Evolutionary conservation across 2,329 filamentous ascomycete species (phyloP).

Genomic region (Aspergillus brasiliensis): DNA sequence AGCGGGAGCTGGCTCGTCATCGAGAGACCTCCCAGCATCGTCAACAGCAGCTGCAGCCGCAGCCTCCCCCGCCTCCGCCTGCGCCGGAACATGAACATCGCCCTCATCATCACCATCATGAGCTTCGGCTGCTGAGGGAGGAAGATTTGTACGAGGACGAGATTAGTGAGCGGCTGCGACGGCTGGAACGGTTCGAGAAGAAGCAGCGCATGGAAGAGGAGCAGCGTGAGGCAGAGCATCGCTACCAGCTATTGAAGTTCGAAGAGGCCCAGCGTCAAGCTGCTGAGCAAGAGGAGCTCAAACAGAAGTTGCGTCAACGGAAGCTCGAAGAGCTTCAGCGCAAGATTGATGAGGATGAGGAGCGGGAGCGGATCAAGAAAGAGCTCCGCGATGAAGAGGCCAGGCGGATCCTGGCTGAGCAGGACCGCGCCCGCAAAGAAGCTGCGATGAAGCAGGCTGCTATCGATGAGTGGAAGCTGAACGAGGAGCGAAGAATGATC

Average conservation of each 20-base stretch:
- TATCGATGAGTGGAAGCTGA: constrained; percentile 40
- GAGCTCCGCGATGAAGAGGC: constrained; percentile 48
- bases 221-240: constrained; percentile 19
- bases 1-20: constrained; percentile 34
- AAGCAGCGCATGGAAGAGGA: constrained; percentile 43
- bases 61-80: not conserved
- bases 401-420: constrained; percentile 39
- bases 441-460: constrained; percentile 44
- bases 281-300: constrained; percentile 36
- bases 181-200: constrained; percentile 40
- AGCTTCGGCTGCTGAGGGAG: constrained; percentile 32
- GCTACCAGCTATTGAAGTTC: constrained; percentile 17
- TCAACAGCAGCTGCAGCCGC: not conserved
- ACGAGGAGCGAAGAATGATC: constrained; percentile 31
- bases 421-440: constrained; percentile 35
- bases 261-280: constrained; percentile 31
- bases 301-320: constrained; percentile 31
- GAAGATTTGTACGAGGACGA: constrained; percentile 49
- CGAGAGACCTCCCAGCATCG: constrained; percentile 7
- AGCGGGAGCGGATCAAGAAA: constrained; percentile 46
- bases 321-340: constrained; percentile 35
- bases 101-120: constrained; percentile 12
- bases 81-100: not conserved
- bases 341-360: constrained; percentile 46
- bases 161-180: constrained; percentile 41